Evolutionary conservation across 768 basidiomycete species (phyloP), one percentile per base, ranked within the genome.

Genomic region (Naganishia vishniacii): DNA sequence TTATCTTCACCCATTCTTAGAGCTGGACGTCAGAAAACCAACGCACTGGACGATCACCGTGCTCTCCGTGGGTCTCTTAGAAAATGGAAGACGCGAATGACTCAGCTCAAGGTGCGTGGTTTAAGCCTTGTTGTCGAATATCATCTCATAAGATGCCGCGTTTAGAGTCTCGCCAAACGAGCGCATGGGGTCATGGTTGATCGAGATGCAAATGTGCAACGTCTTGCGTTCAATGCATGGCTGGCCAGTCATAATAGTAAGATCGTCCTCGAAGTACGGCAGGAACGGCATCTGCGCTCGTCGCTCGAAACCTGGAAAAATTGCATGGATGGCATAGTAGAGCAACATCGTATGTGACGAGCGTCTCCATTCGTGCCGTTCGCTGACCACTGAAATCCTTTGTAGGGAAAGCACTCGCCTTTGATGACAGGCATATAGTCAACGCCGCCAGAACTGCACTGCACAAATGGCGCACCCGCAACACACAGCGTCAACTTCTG

Each of bases 161-260:
- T 13, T 9, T 40, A 62, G 61, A 51, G 31, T 29, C 61, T 62
- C 31, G 48, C 61, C 18, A 40, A 49, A 41, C n/a, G 48, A 51
- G 41, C 61, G 16, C 49, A 62, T 31, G 49, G 42, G 4, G 23
- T 62, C 15, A 41, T 41, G 48, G 48, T 62, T 5, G 61, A 53
- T 18, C 47, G 61, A 16, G 61, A 62, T 29, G 48, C 45, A 16
- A 47, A 37, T 26, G 23, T 41, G 8, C 53, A 56, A 37, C 53
- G 53, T 20, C 53, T 56, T 29, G 53, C 53, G 12, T 56, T 56
- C 53, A 56, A 56, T 34, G 53, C 53, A 20, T 56, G 53, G 53
- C 37, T 56, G 13, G 53, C 53, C 12, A 56, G 53, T 26, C 53
- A 56, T 15, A 56, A 56, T 13, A 56, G 53, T 34, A 56, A 56